Conservation (phyloP, 2,329 filamentous ascomycete species). For the Pseudopithomyces maydicus region DNA sequence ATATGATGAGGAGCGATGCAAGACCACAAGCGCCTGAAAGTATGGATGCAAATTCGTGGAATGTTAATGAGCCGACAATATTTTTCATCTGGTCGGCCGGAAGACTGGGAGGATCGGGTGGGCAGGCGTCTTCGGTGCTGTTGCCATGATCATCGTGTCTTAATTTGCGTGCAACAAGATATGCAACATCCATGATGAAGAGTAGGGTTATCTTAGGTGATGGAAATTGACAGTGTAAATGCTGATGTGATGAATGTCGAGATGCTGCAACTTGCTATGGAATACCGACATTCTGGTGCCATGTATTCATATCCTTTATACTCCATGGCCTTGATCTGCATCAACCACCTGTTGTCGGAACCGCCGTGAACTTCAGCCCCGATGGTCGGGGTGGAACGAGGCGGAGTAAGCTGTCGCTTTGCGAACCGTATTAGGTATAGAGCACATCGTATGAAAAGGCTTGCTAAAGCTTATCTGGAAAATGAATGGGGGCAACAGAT, state of each 20-base stretch:
- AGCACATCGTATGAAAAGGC: not conserved
- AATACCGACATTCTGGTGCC: not conserved
- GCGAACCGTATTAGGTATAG: constrained; percentile 2
- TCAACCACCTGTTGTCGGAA: not conserved
- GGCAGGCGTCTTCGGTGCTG: constrained; percentile 10
- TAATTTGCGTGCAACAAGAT: constrained; percentile 14
- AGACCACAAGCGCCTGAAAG: constrained; percentile 18
- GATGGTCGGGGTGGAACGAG: not conserved
- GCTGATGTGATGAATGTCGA: not conserved
- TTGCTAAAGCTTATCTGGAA: constrained; percentile 1
- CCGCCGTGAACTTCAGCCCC: not conserved
- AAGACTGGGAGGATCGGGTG: constrained; percentile 8
- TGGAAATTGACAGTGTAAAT: not conserved
- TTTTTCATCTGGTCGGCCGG: constrained; percentile 13
- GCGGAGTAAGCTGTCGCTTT: not conserved
- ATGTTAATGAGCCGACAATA: constrained; percentile 21
- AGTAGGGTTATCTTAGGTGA: not conserved
- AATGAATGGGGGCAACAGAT: not conserved
- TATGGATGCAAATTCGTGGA: constrained; percentile 21
- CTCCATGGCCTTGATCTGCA: not conserved
- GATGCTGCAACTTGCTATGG: not conserved
- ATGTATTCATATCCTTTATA: not conserved
- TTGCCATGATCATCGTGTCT: constrained; percentile 6
- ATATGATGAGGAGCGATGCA: constrained; percentile 12
- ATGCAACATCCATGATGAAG: constrained; percentile 3